Evolutionary conservation across 306 rosid genomes (phyloP), one percentile per base, ranked within the genome.

Genomic region (Senna tora): DNA sequence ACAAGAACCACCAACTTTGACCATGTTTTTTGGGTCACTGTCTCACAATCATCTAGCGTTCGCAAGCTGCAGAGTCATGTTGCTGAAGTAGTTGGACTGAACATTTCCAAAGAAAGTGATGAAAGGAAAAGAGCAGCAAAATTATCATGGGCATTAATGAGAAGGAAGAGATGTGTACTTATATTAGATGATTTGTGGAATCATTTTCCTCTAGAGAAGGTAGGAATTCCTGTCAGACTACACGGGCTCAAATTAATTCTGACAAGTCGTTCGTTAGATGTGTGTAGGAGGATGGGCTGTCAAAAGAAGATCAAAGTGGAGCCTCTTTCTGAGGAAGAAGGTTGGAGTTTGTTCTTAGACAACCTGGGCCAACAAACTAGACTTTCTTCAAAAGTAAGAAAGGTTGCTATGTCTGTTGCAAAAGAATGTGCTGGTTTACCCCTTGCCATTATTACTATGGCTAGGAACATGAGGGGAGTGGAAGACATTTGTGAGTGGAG

Each of bases 121-220:
- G 64, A 30, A 19, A 71, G 15, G 50, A 76, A 59, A 54, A 76
- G 80, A 59, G 83, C 80, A 0, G 60, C 77, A 33, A 74, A 55
- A 8, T 56, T 80, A 30, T 65, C 74, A 20, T 39, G 51, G 67
- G 55, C 76, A 34, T 62, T 74, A 25, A 14, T 49, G 56, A 68
- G 55, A 63, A 68, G 0, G 41, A 55, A 51, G 6, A 43, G 50
- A 22, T 52, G 51, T 74, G 62, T 75, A 7, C 73, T 75, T 9
- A 60, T 80, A 53, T 75, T 80, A 17, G 84, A 75, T 80, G 77
- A 80, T 63, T 74, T 80, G 11, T 75, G 77, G 80, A 28, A 54
- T 13, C 32, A 45, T 61, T 59, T 74, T 41, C 20, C 32, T 33
- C 49, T 69, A 17, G 58, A 63, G 19, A 28, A 62, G 47, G 79